phyloP scores from a whole-genome alignment of 129 eudicot genomes.

The Dittrichia graveolens region DNA sequence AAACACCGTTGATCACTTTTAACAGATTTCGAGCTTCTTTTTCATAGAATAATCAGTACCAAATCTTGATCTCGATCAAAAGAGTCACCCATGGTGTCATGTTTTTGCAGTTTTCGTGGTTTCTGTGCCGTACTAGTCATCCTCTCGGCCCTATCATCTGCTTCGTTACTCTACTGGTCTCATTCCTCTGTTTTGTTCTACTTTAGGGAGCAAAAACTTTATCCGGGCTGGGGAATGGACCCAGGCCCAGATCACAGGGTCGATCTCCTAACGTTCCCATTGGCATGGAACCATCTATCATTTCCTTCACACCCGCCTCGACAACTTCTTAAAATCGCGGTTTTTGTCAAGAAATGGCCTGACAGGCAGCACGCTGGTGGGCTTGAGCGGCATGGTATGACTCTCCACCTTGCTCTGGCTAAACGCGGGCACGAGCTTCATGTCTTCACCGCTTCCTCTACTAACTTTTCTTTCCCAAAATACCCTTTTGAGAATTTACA shows the following conservation, averaged over 20 bases:
- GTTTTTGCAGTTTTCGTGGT: slow-evolving; percentile 40
- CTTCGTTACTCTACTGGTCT: slow-evolving; percentile 55
- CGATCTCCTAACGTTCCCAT: slow-evolving; percentile 46
- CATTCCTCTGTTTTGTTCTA: slow-evolving; percentile 33
- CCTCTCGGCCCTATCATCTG: slow-evolving; percentile 49
- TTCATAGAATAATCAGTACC: neutral
- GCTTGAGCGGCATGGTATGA: slow-evolving; percentile 70
- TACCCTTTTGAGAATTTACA: slow-evolving; percentile 43
- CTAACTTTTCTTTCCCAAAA: slow-evolving; percentile 47
- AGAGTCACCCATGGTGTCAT: slow-evolving; percentile 30
- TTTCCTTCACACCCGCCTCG: slow-evolving; percentile 57
- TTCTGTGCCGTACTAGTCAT: slow-evolving; percentile 44
- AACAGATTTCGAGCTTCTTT: slow-evolving; percentile 1
- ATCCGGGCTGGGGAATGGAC: neutral
- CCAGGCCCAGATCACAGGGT: slow-evolving; percentile 25
- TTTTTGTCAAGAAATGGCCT: slow-evolving; percentile 86
- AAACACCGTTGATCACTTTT: slow-evolving; percentile 1
- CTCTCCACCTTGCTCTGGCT: slow-evolving; percentile 69
- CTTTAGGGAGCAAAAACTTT: slow-evolving; percentile 25
- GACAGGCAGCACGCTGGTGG: slow-evolving; percentile 59
- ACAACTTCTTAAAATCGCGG: slow-evolving; percentile 64
- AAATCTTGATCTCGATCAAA: slow-evolving; percentile 20
- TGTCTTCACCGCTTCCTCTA: slow-evolving; percentile 59
- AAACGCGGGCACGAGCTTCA: slow-evolving; percentile 74
- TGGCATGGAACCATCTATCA: slow-evolving; percentile 63